Base-by-base conservation (phyloP, 768 basidiomycete genomes). In the Clathrus columnatus region DNA sequence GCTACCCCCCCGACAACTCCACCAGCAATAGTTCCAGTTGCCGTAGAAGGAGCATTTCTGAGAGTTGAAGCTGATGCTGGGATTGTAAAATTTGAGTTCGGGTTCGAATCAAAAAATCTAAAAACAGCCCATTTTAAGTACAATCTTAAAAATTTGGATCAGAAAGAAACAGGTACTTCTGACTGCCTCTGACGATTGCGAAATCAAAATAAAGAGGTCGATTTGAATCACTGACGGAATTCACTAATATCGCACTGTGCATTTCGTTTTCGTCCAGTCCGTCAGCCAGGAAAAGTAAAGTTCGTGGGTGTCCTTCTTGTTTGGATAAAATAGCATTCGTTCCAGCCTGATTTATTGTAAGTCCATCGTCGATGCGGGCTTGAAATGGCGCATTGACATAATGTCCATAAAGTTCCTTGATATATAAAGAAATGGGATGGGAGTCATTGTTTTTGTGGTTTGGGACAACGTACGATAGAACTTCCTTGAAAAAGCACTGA, bases 371-470 rank as follows among this genome's bases (percentile, higher is more conserved):
- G 23, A 73, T 27, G 28, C 63, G 60, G 2, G 70, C 70, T 23
- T 62, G 57, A 60, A 70, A 74, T 8, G 60, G 29, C 0, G 65
- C 64, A 7, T 69, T 64, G 17, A 63, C 62, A 30, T 55, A 55
- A 17, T 7, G 68, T 66, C 14, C 69, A 68, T 14, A 75, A 69
- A 10, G 73, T 49, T 6, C 77, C 76, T 44, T 69, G 3, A 48
- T 16, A 16, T 1, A 74, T 23, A 76, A 62, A 8, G 64, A 66
- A 27, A 65, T 62, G 69, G 61, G 46, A 78, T 51, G 56, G 67
- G 63, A 62, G 66, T 57, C 50, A 71, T 61, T 65, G 61, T 11
- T 66, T 65, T 48, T 10, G 11, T 16, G 49, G 58, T n/a, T n/a
- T n/a, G 64, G 14, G 61, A 41, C 42, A 57, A 16, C 36, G 30